Base-by-base conservation (phyloP, 1,284 basidiomycete genomes). In the Heterobasidion occidentale region DNA sequence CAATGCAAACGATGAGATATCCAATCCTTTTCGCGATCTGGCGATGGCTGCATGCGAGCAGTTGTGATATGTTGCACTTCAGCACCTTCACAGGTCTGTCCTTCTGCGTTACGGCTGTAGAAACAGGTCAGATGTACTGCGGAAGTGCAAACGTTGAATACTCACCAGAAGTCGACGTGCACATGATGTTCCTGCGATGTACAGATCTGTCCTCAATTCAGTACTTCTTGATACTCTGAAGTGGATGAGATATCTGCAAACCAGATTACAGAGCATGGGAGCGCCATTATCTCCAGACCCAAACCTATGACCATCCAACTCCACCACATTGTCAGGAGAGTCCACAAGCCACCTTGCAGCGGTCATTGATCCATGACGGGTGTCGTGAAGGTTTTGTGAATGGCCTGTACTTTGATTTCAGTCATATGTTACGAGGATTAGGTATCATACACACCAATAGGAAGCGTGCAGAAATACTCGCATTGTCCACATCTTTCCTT, bases 361-460 rank as follows among this genome's bases (percentile, higher is more conserved):
- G 0, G 79, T 77, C 84, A 85, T 85, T 1, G 80, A 83, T 3
- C 83, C 84, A 60, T 86, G 83, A 35, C 74, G 72, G 0, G 83
- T 86, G 38, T 84, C 81, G 54, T 86, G 83, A 46, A 81, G 77
- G 58, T 76, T 71, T 59, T 86, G 83, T 0, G 77, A 53, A 60
- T 86, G 84, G 0, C 79, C 84, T 86, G 27, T 2, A 9, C n/a
- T 27, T 54, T 50, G n/a, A 15, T 56, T 27, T 46, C 34, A 36
- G 45, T 7, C 9, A 12, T 7, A 45, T 27, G 20, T 1, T 33
- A 11, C 5, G 33, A 33, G 0, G 34, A 35, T 46, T 33, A 9
- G 15, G 46, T 33, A 20, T 33, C 33, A 6, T n/a, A 51, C 60
- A 9, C 56, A 84, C 83, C 79, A 38, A 77, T 68, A 3, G 80